Conservation (phyloP, 148 eudicot genomes). For the Rhododendron simsii region DNA sequence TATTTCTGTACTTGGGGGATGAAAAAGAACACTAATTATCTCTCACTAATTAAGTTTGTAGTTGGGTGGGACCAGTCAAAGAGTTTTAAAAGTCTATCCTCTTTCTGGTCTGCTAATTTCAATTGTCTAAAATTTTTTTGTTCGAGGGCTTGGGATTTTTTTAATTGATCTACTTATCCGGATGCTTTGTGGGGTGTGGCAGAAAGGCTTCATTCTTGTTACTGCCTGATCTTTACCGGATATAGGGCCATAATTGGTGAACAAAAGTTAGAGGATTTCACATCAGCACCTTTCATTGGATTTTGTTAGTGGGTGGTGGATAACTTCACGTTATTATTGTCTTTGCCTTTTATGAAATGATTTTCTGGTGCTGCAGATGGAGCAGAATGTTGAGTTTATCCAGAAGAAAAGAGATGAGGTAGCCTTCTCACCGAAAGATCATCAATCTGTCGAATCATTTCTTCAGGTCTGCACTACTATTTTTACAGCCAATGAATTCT, state of each 20-base stretch:
- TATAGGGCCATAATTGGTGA: background rate
- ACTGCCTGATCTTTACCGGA: background rate
- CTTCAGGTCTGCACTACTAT: slow-evolving; percentile 54
- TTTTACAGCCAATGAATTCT: slow-evolving; percentile 2
- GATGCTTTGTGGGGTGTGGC: background rate
- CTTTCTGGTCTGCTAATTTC: background rate
- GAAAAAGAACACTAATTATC: background rate
- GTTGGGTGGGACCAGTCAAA: background rate
- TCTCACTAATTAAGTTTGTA: background rate
- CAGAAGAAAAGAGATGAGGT: slow-evolving; percentile 81
- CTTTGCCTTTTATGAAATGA: background rate
- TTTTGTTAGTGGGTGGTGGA: background rate
- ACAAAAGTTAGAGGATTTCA: background rate
- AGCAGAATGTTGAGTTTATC: slow-evolving; percentile 82
- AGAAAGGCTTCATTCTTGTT: background rate
- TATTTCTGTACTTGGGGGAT: background rate
- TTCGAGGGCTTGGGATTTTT: background rate
- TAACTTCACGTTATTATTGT: background rate
- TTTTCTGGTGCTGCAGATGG: slow-evolving; percentile 49
- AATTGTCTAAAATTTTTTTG: background rate
- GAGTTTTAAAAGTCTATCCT: background rate
- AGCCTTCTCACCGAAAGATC: slow-evolving; percentile 77
- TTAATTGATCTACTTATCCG: background rate
- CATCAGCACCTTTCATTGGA: background rate
- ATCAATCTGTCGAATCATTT: slow-evolving; percentile 66